Conservation (phyloP, 1,139 yeast species). For the Petasospora rhodanensis region DNA sequence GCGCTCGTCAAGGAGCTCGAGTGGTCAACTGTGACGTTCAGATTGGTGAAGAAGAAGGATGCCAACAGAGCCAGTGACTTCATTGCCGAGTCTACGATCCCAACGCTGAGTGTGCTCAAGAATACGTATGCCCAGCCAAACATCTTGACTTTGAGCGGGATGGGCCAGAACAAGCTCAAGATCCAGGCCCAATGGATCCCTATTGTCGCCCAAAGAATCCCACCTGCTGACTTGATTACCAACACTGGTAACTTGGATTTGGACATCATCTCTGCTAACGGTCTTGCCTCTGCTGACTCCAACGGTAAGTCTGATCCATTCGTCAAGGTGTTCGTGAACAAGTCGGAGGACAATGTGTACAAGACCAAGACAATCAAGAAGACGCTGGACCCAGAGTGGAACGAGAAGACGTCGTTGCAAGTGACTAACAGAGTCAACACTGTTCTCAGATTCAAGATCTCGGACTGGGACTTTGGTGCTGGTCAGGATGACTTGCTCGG, state of each 20-base stretch:
- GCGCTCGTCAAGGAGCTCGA: constrained; percentile 70
- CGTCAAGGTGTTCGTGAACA: constrained; percentile 60
- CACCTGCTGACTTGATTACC: constrained; percentile 68
- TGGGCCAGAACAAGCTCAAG: constrained; percentile 43
- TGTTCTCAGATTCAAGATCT: constrained; percentile 50
- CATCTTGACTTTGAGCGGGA: constrained; percentile 48
- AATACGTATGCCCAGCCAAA: constrained; percentile 61
- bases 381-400: constrained; percentile 86
- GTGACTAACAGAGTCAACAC: constrained; percentile 61
- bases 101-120: constrained; percentile 64
- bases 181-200: constrained; percentile 81
- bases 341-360: constrained; percentile 47
- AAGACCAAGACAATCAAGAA: constrained; percentile 80
- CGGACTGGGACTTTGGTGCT: constrained; percentile 92
- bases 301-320: constrained; percentile 95
- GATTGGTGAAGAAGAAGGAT: constrained; percentile 51
- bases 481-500: constrained; percentile 82
- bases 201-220: constrained; percentile 52
- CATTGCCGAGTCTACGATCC: constrained; percentile 59
- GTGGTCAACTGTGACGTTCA: constrained; percentile 61
- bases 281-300: constrained; percentile 76
- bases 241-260: constrained; percentile 74
- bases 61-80: constrained; percentile 53
- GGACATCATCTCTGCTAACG: constrained; percentile 60
- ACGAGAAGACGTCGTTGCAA: constrained; percentile 50